phyloP scores from a whole-genome alignment of 805 yeast genomes.

The Starmerella bombi region DNA sequence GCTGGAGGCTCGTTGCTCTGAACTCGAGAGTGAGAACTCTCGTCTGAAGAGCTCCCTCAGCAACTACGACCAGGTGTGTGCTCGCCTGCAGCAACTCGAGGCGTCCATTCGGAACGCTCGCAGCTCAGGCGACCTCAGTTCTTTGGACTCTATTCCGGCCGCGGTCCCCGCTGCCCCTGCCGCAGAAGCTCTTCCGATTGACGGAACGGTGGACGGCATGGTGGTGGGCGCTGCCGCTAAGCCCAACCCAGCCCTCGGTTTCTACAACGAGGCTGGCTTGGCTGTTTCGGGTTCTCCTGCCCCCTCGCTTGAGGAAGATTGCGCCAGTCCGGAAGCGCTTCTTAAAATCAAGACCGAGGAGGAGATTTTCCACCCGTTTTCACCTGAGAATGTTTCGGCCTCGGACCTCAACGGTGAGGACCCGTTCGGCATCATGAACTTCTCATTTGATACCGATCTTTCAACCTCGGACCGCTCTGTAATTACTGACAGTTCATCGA shows the following conservation, averaged over 20 bases:
- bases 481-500: conserved; percentile 20
- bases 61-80: conserved; percentile 9
- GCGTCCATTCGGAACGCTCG: conserved; percentile 17
- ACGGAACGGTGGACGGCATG: not conserved
- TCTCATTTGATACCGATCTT: conserved; percentile 10
- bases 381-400: conserved; percentile 5
- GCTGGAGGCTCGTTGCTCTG: conserved; percentile 44
- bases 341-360: conserved; percentile 10
- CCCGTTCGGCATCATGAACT: conserved; percentile 7
- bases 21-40: conserved; percentile 22
- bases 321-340: conserved; percentile 20
- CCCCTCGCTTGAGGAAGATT: conserved; percentile 19
- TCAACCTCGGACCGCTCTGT: conserved; percentile 13
- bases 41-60: conserved; percentile 16
- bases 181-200: not conserved
- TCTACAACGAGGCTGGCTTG: not conserved
- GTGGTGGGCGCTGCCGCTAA: not conserved
- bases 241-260: not conserved
- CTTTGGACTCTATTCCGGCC: conserved; percentile 9
- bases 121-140: conserved; percentile 18
- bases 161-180: not conserved
- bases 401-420: conserved; percentile 5
- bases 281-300: conserved; percentile 16
- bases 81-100: conserved; percentile 20
- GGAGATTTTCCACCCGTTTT: conserved; percentile 9